Percentiles rank a stretch among this genome's conserved stretches.
Evolutionary conservation across 441 rosid genomes (phyloP).

Genomic region (Arabidopsis hybrid): DNA sequence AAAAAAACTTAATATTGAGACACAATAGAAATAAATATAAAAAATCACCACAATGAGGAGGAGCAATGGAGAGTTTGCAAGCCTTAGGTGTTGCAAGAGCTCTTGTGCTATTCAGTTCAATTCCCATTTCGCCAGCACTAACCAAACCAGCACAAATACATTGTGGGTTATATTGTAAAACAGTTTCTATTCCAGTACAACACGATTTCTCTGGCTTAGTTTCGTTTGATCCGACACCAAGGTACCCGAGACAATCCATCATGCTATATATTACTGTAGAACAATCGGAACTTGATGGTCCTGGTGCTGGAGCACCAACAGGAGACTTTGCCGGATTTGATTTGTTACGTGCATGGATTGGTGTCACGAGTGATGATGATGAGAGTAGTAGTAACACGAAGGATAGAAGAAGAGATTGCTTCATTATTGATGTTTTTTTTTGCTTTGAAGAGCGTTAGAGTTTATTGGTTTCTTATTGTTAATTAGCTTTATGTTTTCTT

Average conservation of each 20-base stretch:
- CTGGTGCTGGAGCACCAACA: constrained; percentile 27
- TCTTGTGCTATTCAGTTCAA: constrained; percentile 68
- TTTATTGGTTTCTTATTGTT: not conserved
- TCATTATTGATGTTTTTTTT: not conserved
- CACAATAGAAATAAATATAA: not conserved
- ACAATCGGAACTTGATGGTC: constrained; percentile 60
- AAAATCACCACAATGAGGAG: constrained; percentile 48
- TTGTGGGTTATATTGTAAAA: constrained; percentile 56
- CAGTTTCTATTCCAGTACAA: constrained; percentile 71
- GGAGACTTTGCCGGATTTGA: not conserved
- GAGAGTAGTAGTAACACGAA: not conserved
- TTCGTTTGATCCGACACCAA: constrained; percentile 56
- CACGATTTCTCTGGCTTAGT: constrained; percentile 59
- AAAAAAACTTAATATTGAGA: not conserved
- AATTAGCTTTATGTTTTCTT: not conserved
- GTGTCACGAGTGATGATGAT: constrained; percentile 11
- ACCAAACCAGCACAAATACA: constrained; percentile 77
- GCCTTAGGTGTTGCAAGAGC: constrained; percentile 62
- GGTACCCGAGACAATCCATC: constrained; percentile 73
- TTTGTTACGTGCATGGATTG: constrained; percentile 10
- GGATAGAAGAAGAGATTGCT: not conserved
- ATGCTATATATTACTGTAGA: constrained; percentile 51
- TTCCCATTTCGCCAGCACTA: constrained; percentile 61
- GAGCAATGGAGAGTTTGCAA: constrained; percentile 65
- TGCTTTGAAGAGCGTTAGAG: not conserved